Percentiles rank a stretch among this genome's conserved stretches.
Conservation (phyloP, 2,329 filamentous ascomycete species). For the Aspergillus terreus region DNA sequence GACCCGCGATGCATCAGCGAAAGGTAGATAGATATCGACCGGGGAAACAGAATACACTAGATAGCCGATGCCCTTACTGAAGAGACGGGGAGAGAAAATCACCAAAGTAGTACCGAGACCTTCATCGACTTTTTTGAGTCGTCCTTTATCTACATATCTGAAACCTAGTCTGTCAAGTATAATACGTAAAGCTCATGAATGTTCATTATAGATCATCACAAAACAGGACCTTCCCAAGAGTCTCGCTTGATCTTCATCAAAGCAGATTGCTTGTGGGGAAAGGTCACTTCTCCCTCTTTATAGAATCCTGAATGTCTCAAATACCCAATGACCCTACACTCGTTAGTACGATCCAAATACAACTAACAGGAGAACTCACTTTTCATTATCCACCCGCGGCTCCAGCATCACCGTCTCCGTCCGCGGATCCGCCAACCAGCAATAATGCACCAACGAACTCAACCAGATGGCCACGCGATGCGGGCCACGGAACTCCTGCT, state of each 20-base stretch:
- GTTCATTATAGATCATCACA: constrained; percentile 36
- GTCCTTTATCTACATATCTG: no score
- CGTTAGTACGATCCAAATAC: constrained; percentile 8
- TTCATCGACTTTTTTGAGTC: no score
- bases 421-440: constrained; percentile 70
- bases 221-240: constrained; percentile 67
- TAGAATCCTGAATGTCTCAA: constrained; percentile 73
- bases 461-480: constrained; percentile 76
- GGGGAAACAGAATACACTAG: no score
- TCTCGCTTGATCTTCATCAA: constrained; percentile 77
- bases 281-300: constrained; percentile 79
- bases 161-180: no score
- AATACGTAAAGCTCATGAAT: no score
- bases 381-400: constrained; percentile 84
- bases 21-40: no score
- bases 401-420: constrained; percentile 83
- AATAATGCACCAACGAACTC: constrained; percentile 81
- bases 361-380: constrained; percentile 53
- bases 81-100: no score
- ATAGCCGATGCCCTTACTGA: no score
- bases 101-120: no score
- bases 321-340: constrained; percentile 62
- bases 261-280: constrained; percentile 91
- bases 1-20: no score
- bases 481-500: constrained; percentile 84